phyloP scores from a whole-genome alignment of 2,329 filamentous ascomycete species.

The Arthrobotrys iridis region DNA sequence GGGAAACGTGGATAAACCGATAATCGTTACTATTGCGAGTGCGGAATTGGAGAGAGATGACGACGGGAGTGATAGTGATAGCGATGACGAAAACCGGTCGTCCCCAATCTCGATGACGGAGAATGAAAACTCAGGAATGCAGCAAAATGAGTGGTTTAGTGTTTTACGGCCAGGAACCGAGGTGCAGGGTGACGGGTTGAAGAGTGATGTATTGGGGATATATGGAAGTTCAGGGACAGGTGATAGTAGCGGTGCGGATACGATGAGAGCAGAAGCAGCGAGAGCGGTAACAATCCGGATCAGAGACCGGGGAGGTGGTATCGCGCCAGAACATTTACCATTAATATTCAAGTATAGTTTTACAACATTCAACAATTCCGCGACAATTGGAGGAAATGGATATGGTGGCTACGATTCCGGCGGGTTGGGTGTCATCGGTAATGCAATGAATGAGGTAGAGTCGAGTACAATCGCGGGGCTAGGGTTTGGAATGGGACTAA shows the following conservation, averaged over 20 bases:
- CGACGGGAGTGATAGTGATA: constrained; percentile 24
- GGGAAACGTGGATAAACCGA: constrained; percentile 78
- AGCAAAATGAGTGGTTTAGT: constrained; percentile 27
- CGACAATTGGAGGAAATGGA: constrained; percentile 27
- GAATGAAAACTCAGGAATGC: constrained; percentile 9
- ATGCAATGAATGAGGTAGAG: constrained; percentile 76
- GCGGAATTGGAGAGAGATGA: constrained; percentile 66
- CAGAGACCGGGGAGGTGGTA: constrained; percentile 92
- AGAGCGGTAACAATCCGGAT: constrained; percentile 90
- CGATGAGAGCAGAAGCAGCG: constrained; percentile 39
- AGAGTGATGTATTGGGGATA: constrained; percentile 24
- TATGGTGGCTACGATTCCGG: constrained; percentile 60
- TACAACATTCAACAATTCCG: constrained; percentile 77
- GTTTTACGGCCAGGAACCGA: constrained; percentile 56
- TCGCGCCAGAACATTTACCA: constrained; percentile 80
- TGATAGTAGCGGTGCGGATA: constrained; percentile 14
- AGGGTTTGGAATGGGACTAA: constrained; percentile 90
- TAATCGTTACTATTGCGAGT: constrained; percentile 91
- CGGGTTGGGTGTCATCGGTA: constrained; percentile 75
- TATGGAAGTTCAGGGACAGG: constrained; percentile 4
- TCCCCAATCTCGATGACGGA: constrained; percentile 37
- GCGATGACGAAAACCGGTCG: constrained; percentile 12
- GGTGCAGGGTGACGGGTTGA: constrained; percentile 41
- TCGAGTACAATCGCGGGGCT: constrained; percentile 88
- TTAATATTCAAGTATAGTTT: constrained; percentile 98